phyloP scores from a whole-genome alignment of 805 yeast species.

The Suhomyces tanzawaensis region DNA sequence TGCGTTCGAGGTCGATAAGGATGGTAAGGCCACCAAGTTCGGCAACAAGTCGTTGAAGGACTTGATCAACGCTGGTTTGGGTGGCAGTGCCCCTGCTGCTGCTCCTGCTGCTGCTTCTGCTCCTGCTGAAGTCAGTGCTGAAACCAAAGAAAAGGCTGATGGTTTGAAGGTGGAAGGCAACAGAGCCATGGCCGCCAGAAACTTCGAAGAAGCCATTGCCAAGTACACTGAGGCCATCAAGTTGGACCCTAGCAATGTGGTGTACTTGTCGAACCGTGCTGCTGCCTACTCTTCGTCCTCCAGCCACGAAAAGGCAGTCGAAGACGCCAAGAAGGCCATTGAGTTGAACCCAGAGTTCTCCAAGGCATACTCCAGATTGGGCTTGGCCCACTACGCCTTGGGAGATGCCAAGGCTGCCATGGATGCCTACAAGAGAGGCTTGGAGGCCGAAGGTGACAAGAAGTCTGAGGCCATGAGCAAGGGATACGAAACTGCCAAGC shows the following conservation, averaged over 20 bases:
- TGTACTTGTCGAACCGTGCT: conserved; percentile 90
- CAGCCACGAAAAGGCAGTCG: conserved; percentile 72
- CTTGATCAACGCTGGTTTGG: conserved; percentile 30
- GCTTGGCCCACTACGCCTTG: conserved; percentile 89
- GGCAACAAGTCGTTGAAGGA: conserved; percentile 48
- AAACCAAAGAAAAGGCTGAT: conserved; percentile 72
- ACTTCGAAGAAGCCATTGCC: conserved; percentile 68
- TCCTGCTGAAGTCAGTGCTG: conserved; percentile 42
- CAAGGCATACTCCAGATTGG: conserved; percentile 93
- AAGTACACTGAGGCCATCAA: conserved; percentile 80
- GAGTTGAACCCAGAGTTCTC: conserved; percentile 75
- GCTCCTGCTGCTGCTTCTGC: conserved; percentile 20
- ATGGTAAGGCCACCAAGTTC: conserved; percentile 43
- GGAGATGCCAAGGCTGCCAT: conserved; percentile 89
- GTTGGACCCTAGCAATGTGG: conserved; percentile 68
- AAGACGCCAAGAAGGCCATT: conserved; percentile 82
- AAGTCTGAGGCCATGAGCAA: conserved; percentile 88
- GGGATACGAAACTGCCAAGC: conserved; percentile 92
- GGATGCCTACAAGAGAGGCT: conserved; percentile 85
- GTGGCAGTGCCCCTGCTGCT: conserved; percentile 7
- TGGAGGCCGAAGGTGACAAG: conserved; percentile 80
- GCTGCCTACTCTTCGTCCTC: conserved; percentile 87
- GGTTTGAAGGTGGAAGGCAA: conserved; percentile 83
- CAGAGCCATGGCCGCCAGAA: conserved; percentile 76
- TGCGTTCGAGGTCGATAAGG: conserved; percentile 68